These are phyloP conservation scores for cucumber (Cucumis sativus) DNA, from an alignment of 306 rosid species.

Conservation along the genomic window DNA sequence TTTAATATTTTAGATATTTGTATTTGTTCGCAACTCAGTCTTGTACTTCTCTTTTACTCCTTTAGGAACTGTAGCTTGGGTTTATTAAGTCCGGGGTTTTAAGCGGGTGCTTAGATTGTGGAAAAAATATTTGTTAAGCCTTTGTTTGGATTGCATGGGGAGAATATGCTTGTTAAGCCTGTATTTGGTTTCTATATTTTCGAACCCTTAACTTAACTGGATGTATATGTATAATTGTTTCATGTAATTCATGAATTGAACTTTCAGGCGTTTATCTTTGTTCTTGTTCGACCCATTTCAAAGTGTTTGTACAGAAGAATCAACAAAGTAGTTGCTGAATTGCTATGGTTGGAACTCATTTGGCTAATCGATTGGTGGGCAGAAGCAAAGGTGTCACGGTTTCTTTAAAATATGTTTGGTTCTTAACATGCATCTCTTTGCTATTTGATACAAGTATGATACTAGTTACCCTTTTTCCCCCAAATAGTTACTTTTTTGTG, in stretches of 20 bases:
- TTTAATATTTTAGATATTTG: neutral
- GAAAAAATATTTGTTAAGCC: neutral
- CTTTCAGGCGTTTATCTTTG: constrained; percentile 45
- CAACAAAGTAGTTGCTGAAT: constrained; percentile 60
- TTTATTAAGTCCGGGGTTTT: neutral
- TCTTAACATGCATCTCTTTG: constrained; percentile 3
- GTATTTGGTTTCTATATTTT: neutral
- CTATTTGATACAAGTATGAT: neutral
- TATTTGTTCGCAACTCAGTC: neutral
- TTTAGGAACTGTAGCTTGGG: neutral
- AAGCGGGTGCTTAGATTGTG: neutral
- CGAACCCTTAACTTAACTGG: neutral
- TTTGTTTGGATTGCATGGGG: neutral
- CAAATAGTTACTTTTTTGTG: neutral
- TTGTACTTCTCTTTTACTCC: neutral
- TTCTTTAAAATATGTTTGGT: constrained; percentile 1
- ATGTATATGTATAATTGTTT: neutral
- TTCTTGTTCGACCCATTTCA: constrained; percentile 62
- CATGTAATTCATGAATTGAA: neutral
- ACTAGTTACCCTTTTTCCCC: neutral
- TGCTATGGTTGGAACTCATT: constrained; percentile 71
- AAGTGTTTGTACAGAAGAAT: constrained; percentile 39
- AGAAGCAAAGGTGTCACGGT: constrained; percentile 42
- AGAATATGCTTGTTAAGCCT: neutral
- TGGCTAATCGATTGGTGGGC: constrained; percentile 97